Percentiles rank a stretch among this genome's conserved stretches.
phyloP scores from a whole-genome alignment of 1,284 basidiomycete species.

The Marasmius oreades region DNA sequence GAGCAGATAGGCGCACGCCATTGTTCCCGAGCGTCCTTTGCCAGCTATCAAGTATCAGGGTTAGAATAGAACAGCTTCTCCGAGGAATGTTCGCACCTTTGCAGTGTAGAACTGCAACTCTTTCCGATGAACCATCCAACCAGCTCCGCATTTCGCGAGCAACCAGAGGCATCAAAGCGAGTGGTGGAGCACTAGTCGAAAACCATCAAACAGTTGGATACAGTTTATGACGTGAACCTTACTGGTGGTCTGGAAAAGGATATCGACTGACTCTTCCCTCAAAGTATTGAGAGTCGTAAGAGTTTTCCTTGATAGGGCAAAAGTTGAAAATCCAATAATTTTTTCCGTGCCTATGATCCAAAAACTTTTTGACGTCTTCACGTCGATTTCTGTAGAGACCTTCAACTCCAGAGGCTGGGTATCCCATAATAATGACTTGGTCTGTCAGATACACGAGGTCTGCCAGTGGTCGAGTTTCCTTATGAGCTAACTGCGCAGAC shows the following conservation, averaged over 20 bases:
- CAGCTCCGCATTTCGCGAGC: slow-evolving; percentile 79
- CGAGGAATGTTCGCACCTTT: slow-evolving; percentile 56
- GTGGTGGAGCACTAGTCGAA: slow-evolving; percentile 65
- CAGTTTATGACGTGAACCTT: slow-evolving; percentile 25
- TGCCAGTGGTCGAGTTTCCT: slow-evolving; percentile 24
- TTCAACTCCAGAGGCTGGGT: slow-evolving; percentile 79
- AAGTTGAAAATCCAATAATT: slow-evolving; percentile 87
- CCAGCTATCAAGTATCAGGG: slow-evolving; percentile 46
- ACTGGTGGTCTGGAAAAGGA: slow-evolving; percentile 90
- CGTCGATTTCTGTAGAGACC: slow-evolving; percentile 80
- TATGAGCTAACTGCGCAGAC: background rate
- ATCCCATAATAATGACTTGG: slow-evolving; percentile 85
- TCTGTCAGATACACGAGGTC: slow-evolving; percentile 86
- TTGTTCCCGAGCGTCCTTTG: slow-evolving; percentile 79
- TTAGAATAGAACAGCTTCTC: background rate
- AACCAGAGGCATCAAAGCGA: slow-evolving; percentile 75
- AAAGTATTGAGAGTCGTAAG: slow-evolving; percentile 60
- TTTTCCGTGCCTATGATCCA: slow-evolving; percentile 69
- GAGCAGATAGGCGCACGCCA: slow-evolving; percentile 80
- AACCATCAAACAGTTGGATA: slow-evolving; percentile 6
- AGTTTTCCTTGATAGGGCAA: slow-evolving; percentile 74
- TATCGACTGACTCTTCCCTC: slow-evolving; percentile 76
- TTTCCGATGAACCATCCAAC: slow-evolving; percentile 64
- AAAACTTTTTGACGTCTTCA: slow-evolving; percentile 75
- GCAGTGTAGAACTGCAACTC: slow-evolving; percentile 85